Evolutionary conservation across 2,329 filamentous ascomycete genomes (phyloP).

Genomic region (Neonectria coccinea): DNA sequence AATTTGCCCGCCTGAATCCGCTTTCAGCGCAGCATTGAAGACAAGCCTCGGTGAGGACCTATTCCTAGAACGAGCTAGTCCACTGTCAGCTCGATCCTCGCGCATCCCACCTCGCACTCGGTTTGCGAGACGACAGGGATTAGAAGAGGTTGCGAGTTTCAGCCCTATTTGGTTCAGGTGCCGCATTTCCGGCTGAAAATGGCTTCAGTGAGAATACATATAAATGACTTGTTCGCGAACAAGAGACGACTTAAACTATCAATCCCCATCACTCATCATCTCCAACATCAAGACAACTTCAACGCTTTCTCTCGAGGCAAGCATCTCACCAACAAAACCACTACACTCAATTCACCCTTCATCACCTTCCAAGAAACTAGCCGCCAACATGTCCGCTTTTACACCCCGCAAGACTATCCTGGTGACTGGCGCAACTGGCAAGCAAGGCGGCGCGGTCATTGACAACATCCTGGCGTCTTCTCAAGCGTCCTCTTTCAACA

Average conservation of each 20-base stretch:
- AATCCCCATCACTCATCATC: not conserved
- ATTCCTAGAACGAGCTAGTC: constrained; percentile 1
- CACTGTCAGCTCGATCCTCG: not conserved
- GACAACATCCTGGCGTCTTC: constrained; percentile 18
- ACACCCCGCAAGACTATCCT: constrained; percentile 14
- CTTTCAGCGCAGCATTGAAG: not conserved
- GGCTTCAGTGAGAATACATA: not conserved
- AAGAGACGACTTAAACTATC: not conserved
- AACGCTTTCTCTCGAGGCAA: not conserved
- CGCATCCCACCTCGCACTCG: not conserved
- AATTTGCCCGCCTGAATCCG: not conserved
- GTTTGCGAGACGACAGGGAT: not conserved
- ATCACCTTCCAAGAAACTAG: not conserved
- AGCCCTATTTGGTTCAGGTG: not conserved
- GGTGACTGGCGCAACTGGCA: constrained; percentile 29
- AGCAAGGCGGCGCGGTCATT: constrained; percentile 29
- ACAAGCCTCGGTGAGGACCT: not conserved
- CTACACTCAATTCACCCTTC: not conserved
- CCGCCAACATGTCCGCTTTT: not conserved
- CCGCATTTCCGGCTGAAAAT: not conserved
- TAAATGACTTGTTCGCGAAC: not conserved
- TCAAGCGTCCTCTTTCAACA: constrained; percentile 10
- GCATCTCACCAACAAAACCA: too few species aligned
- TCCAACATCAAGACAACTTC: not conserved
- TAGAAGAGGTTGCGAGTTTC: not conserved